phyloP scores from a whole-genome alignment of 768 basidiomycete species.

The Saitozyma sp. region DNA sequence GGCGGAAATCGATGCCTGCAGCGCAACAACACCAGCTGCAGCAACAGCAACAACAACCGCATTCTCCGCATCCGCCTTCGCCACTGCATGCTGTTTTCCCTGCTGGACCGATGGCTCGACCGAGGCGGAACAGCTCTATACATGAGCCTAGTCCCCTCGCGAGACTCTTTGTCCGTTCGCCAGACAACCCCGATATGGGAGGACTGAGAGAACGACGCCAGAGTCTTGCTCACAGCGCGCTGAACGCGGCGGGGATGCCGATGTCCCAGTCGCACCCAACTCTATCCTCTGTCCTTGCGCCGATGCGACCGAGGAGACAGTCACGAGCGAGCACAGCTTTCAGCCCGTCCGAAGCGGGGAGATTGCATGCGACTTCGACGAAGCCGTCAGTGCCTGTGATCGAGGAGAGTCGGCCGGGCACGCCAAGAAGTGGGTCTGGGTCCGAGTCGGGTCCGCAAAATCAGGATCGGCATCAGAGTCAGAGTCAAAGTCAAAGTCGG shows the following conservation, averaged over 20 bases:
- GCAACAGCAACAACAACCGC: too few species aligned
- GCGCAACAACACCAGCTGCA: too few species aligned
- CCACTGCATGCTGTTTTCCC: constrained; percentile 1
- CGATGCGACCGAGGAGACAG: constrained; percentile 3
- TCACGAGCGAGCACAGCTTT: constrained; percentile 7
- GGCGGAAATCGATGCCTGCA: too few species aligned
- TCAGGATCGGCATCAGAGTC: constrained; percentile 1
- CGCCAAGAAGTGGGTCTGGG: too few species aligned
- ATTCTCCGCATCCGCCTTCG: too few species aligned
- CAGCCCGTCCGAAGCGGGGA: too few species aligned
- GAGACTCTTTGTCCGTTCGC: constrained; percentile 38
- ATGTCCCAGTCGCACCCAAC: constrained; percentile 4
- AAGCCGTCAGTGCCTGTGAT: too few species aligned
- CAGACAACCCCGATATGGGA: constrained; percentile 4
- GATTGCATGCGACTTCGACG: too few species aligned
- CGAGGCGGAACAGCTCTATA: constrained; percentile 39
- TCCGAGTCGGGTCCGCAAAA: too few species aligned
- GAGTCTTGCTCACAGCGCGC: constrained; percentile 4
- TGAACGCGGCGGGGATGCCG: too few species aligned
- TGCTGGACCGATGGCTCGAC: constrained; percentile 8
- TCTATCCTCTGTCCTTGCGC: constrained; percentile 5
- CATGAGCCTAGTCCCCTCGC: constrained; percentile 50
- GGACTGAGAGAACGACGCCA: constrained; percentile 14
- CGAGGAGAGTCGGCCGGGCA: too few species aligned
- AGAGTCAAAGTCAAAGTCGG: neutral